phyloP scores from a whole-genome alignment of 495 filamentous ascomycete species.

The Aspergillus nidulans region DNA sequence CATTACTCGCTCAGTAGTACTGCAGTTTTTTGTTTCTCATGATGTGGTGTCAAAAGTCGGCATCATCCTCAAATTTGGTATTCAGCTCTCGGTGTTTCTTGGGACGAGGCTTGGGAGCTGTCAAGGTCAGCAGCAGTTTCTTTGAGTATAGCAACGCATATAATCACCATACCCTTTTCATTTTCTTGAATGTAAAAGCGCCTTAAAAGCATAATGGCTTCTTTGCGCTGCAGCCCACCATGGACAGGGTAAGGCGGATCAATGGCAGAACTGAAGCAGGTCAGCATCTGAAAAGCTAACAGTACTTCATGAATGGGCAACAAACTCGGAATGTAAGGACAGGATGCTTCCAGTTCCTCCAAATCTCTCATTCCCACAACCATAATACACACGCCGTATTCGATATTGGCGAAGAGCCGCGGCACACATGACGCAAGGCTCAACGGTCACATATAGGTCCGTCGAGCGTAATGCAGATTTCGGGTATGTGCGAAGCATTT shows the following conservation, averaged over 20 bases:
- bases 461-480: conserved; percentile 61
- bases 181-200: conserved; percentile 98
- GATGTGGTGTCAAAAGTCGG: neutral
- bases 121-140: conserved; percentile 8
- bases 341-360: conserved; percentile 92
- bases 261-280: conserved; percentile 44
- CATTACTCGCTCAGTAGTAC: neutral
- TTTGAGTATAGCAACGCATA: neutral
- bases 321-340: conserved; percentile 71
- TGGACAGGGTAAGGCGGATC: conserved; percentile 70
- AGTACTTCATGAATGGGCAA: neutral
- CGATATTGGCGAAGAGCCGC: conserved; percentile 81
- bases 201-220: conserved; percentile 84
- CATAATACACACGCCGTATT: conserved; percentile 83
- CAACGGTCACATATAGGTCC: conserved; percentile 91
- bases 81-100: conserved; percentile 51
- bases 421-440: conserved; percentile 98
- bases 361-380: conserved; percentile 93
- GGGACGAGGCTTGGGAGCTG: conserved; percentile 59
- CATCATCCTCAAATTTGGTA: conserved; percentile 29
- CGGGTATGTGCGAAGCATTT: conserved; percentile 53
- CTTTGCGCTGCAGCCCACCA: conserved; percentile 78
- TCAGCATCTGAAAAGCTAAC: conserved; percentile 10
- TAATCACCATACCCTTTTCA: conserved; percentile 59
- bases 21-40: neutral